Base-by-base conservation (phyloP, 1,284 basidiomycete species). In the Trametes pubescens region DNA sequence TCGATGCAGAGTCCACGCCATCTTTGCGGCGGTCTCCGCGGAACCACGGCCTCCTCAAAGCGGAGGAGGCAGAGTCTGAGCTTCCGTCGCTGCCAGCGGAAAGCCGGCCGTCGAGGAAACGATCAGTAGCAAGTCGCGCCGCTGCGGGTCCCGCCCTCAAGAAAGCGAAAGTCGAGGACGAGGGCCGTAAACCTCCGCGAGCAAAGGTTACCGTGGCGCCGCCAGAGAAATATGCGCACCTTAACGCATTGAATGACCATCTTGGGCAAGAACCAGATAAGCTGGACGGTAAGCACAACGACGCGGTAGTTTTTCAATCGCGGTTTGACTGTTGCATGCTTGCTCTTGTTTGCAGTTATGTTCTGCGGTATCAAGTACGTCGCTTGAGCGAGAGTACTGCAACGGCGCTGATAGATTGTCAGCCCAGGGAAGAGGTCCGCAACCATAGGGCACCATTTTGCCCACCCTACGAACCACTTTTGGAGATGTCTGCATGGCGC, bases 391-490 rank as follows among this genome's bases (percentile, higher is more conserved):
- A 9, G 44, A 7, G n/a, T n/a, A 11, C 22, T 40, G 11, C 13
- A 8, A 40, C 38, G 18, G 4, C 14, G 38, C 34, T 2, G 4
- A 44, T 13, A 9, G 2, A 11, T 43, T 16, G 6, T 6, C 3
- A 90, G 85, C 71, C 86, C 86, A 16, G 90, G 90, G 0, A 76
- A 84, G 59, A 80, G 75, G 69, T 90, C 88, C 1, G 86, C 89
- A 0, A 79, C 81, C 57, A 77, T 82, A 5, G 90, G 91, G 0
- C 87, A 90, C 73, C 91, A 93, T 73, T 94, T 88, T 72, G 89
- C 86, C 0, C 85, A 89, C 69, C 86, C 86, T 1, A 87, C 86
- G 0, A 94, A 94, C 72, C 85, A 87, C 57, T 90, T 89, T 71
- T 90, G 86, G 87, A 78, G 78, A 51, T 86, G 84, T 59, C 79